Evolutionary conservation across 176 grass and related monocot genomes (phyloP).

Genomic region (Elymus sibiricus): DNA sequence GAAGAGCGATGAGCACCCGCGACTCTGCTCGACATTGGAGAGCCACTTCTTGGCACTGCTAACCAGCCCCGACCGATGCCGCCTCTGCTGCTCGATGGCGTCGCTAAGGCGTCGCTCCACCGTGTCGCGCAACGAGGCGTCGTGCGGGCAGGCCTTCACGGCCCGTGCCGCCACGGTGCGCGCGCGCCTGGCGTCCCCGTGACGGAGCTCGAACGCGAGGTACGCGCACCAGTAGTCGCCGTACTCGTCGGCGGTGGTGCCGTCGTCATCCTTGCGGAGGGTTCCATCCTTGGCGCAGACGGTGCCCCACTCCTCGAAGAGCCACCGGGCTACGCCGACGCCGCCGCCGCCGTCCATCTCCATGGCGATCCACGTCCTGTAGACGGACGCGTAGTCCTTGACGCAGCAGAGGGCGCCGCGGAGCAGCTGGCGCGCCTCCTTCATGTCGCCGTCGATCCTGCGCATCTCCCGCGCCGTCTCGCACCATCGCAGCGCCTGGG

Average conservation of each 20-base stretch:
- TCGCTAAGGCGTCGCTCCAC: neutral
- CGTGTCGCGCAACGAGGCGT: neutral
- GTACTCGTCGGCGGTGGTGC: neutral
- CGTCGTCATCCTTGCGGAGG: neutral
- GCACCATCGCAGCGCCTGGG: neutral
- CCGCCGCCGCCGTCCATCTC: neutral
- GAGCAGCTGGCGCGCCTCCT: neutral
- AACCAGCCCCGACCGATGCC: neutral
- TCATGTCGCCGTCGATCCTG: neutral
- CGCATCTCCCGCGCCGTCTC: neutral
- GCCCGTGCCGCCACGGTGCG: neutral
- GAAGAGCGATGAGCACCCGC: too few species aligned
- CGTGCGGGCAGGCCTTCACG: neutral
- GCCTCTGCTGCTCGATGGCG: neutral
- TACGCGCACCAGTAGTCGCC: conserved; percentile 10
- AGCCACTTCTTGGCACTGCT: neutral
- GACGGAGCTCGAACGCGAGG: neutral
- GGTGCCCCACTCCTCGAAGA: neutral
- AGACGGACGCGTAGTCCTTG: neutral
- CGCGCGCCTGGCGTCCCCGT: neutral
- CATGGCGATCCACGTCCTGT: conserved; percentile 12
- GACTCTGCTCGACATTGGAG: neutral
- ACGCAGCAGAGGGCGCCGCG: neutral
- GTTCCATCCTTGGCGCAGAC: neutral
- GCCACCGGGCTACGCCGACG: neutral